Evolutionary conservation across 805 yeast species (phyloP).

Genomic region (Candida montana): DNA sequence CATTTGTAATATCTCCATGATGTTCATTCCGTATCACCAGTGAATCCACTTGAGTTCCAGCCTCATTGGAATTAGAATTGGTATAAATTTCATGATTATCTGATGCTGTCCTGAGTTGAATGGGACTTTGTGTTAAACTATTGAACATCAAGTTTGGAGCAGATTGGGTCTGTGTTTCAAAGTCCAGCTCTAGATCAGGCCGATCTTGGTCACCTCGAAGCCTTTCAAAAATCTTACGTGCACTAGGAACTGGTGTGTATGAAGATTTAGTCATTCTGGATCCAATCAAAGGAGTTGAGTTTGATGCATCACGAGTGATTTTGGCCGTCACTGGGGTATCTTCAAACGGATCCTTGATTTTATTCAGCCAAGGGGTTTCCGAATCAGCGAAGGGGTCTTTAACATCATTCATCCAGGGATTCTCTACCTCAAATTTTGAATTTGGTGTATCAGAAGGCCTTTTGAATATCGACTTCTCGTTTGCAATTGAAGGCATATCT

Average conservation of each 20-base stretch:
- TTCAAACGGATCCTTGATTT: constrained; percentile 30
- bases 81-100: background rate
- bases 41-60: background rate
- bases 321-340: constrained; percentile 18
- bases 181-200: constrained; percentile 17
- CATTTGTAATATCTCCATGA: background rate
- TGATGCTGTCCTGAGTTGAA: background rate
- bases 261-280: background rate
- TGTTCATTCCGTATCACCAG: background rate
- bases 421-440: background rate
- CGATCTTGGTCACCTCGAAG: constrained; percentile 18
- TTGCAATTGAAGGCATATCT: background rate
- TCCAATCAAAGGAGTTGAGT: constrained; percentile 16
- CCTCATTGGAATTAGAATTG: background rate
- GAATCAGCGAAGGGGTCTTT: constrained; percentile 3
- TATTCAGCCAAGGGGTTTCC: constrained; percentile 18
- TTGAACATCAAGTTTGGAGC: constrained; percentile 16
- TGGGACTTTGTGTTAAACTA: constrained; percentile 4
- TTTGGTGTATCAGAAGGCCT: background rate
- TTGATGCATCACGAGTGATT: constrained; percentile 3
- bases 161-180: constrained; percentile 19
- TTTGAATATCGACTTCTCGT: background rate
- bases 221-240: constrained; percentile 16
- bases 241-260: constrained; percentile 10
- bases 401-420: constrained; percentile 2